Evolutionary conservation across 768 basidiomycete genomes (phyloP), one percentile per base, ranked within the genome.

Genomic region (Ephemerocybe angulata): DNA sequence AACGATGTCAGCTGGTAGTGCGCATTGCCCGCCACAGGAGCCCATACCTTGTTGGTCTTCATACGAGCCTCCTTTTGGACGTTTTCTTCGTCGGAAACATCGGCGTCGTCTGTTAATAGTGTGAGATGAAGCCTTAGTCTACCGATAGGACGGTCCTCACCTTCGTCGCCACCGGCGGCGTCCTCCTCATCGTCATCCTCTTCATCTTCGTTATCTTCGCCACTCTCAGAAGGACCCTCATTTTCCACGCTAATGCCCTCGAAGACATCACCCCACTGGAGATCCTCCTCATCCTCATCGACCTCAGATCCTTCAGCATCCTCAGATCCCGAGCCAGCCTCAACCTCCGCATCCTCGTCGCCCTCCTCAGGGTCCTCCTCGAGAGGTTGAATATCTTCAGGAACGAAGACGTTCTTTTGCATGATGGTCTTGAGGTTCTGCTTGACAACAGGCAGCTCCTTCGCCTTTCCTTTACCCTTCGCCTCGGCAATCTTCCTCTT

Each of bases 261-360:
- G 69, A 92, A 93, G 27, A 97, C 86, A 65, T 97, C 94, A 58
- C 86, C 84, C 93, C 94, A 96, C 13, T 81, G 82, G 54, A 96
- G 66, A 54, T 83, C 83, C 30, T 78, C 78, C 44, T 77, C 78
- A 6, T 69, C 78, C 28, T 68, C 74, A 5, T 68, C 73, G 46
- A 66, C 73, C 12, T 61, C 76, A 7, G 65, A 72, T 15, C 65
- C 76, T 21, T 66, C 74, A n/a, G 66, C 74, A 11, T 66, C 76
- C 5, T 66, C 77, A 11, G 65, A 74, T 57, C 76, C 83, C 1
- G 77, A 78, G 27, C 65, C 76, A 22, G 60, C 71, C 7, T 70
- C 77, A 13, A 58, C 73, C 2, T 66, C 67, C 12, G 65, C 74
- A 17, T 63, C 74, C 27, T 67, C 73, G 15, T 69, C 76, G 11